Base-by-base conservation (phyloP, 192 early-diverging fungal genomes). In the Backusella luteola region DNA sequence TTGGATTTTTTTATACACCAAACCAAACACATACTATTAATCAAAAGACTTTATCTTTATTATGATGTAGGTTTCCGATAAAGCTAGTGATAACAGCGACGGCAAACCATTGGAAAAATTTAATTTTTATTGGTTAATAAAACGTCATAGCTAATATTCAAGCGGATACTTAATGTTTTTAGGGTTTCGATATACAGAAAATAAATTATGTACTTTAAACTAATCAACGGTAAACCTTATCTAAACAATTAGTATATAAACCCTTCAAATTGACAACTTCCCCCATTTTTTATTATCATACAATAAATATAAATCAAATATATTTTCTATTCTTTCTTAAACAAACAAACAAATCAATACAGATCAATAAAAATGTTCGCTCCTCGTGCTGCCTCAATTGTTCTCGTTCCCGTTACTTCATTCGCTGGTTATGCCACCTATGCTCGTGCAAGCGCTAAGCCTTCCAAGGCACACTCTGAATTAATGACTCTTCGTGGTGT, bases 391-490 rank as follows among this genome's bases (percentile, higher is more conserved):
- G 73, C 73, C 23, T 67, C 74, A 36, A 34, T 82, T 42, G 68
- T 74, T 49, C 76, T 72, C 41, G 63, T 73, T 26, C 74, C 80
- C 41, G 69, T 75, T 74, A 74, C 73, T 36, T 71, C 74, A n/a
- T 53, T 73, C 32, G 74, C 74, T 74, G 80, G 36, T 12, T 75
- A 76, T 76, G 80, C 76, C n/a, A 67, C 80, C 11, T 79, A 79
- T 35, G 46, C 77, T 36, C 77, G 77, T 69, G 14, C 49, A 32
- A 77, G 59, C 38, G 74, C 69, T 32, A 38, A 74, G 29, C 76
- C 80, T 19, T 26, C 69, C 35, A 46, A 41, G 36, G 80, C 76
- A 14, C 69, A 77, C 23, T 63, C 76, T n/a, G 14, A 75, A 8
- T 29, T 72, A 32, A 81, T 81, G 80, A 75, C 76, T n/a, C 6